phyloP scores from a whole-genome alignment of 331 rosid genomes.

The Telfairia occidentalis region DNA sequence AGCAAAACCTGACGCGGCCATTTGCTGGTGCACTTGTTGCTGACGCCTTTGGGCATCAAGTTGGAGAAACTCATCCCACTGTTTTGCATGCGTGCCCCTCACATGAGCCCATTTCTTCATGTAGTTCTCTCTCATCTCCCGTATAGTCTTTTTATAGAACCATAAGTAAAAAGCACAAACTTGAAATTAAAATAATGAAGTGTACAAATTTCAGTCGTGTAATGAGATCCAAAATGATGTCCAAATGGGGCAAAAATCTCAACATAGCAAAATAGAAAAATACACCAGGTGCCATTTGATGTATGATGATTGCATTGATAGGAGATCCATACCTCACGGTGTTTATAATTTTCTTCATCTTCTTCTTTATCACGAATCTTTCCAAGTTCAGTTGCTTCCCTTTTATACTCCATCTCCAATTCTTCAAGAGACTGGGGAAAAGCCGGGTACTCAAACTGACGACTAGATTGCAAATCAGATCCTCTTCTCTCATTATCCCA shows the following conservation, averaged over 20 bases:
- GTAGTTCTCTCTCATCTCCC: constrained; percentile 78
- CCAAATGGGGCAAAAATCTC: background rate
- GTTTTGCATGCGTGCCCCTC: constrained; percentile 61
- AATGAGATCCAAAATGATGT: background rate
- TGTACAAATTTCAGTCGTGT: background rate
- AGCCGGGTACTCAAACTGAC: constrained; percentile 48
- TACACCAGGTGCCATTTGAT: constrained; percentile 14
- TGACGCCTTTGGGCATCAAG: constrained; percentile 66
- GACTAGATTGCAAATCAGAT: constrained; percentile 53
- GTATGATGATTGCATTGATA: constrained; percentile 8
- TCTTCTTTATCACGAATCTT: constrained; percentile 78
- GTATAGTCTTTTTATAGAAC: constrained; percentile 47
- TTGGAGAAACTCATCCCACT: constrained; percentile 83
- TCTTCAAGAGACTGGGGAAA: constrained; percentile 65
- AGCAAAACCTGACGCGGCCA: constrained; percentile 49
- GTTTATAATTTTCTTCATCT: constrained; percentile 83
- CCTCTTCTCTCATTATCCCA: constrained; percentile 74
- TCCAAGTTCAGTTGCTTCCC: constrained; percentile 65
- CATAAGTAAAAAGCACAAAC: constrained; percentile 23
- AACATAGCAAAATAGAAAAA: background rate
- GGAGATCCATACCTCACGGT: constrained; percentile 71
- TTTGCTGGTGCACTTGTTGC: constrained; percentile 61
- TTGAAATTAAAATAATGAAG: constrained; percentile 6
- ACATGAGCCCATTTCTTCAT: constrained; percentile 53
- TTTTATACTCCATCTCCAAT: constrained; percentile 67